A percentile compares a stretch with the other conserved stretches of the same genome.
Conservation (phyloP, 495 filamentous ascomycete species). For the Hypoxylon cercidicola region DNA sequence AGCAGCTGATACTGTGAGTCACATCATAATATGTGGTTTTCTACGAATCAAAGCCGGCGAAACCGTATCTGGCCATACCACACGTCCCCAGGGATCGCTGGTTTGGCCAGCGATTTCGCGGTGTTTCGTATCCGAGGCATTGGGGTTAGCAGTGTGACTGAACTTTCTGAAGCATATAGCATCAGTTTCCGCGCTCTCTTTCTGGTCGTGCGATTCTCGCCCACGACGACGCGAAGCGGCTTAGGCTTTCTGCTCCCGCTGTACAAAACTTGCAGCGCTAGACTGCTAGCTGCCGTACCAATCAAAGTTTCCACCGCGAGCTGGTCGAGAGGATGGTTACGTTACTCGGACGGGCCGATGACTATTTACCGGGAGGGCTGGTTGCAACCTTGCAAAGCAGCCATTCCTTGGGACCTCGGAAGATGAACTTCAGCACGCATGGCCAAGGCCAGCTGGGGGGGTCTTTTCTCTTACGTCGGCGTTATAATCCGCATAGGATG, state of each 20-base stretch:
- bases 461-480: constrained; percentile 35
- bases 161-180: constrained; percentile 52
- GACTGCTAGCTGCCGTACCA: constrained; percentile 17
- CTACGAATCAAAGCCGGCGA: constrained; percentile 25
- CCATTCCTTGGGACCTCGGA: constrained; percentile 15
- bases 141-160: constrained; percentile 41
- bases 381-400: constrained; percentile 22
- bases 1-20: constrained; percentile 89
- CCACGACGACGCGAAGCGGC: constrained; percentile 30
- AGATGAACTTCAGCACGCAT: constrained; percentile 19
- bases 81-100: constrained; percentile 28
- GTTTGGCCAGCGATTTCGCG: constrained; percentile 41
- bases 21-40: constrained; percentile 33
- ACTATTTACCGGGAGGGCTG: constrained; percentile 18
- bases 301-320: constrained; percentile 17
- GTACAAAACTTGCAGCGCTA: constrained; percentile 21
- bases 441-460: constrained; percentile 9
- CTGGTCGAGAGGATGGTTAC: constrained; percentile 21
- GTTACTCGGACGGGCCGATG: constrained; percentile 17
- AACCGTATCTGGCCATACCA: constrained; percentile 43
- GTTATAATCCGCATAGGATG: constrained; percentile 35
- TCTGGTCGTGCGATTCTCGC: constrained; percentile 29
- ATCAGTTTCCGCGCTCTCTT: constrained; percentile 40
- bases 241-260: constrained; percentile 2
- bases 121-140: constrained; percentile 17